Evolutionary conservation across 331 rosid genomes (phyloP), one percentile per base, ranked within the genome.

Genomic region (Rosa hybrid): DNA sequence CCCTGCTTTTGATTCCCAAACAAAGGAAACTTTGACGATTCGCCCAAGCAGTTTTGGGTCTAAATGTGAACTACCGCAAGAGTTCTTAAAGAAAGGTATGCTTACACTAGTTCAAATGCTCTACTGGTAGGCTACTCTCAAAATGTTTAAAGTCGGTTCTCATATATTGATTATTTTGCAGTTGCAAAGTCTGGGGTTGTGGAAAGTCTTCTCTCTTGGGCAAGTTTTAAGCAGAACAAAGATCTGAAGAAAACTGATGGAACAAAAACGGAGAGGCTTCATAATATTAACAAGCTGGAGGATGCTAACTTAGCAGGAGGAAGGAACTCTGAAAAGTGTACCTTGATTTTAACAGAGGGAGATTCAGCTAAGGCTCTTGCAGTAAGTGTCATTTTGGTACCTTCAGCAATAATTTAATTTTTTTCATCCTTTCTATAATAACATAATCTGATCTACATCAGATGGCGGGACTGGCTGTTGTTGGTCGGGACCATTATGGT

Each of bases 341-440:
- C 99, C 69, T 86, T 96, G 93, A 96, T 96, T 78, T 86, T 96
- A 86, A 96, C 99, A 1, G 99, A 96, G 85, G 99, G 99, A 77
- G 99, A 96, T 84, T 96, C 99, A 17, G 99, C 99, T 2, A 96
- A 96, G 86, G 98, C 99, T 60, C 98, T 96, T 81, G 99, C 99
- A 4, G 99, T 96, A 88, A 83, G 97, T 87, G 50, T 56, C 34
- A 3, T 42, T 51, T 20, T 6, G 17, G 11, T 51, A 13, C 23
- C 38, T 56, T 77, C 17, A 7, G 16, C 54, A 20, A 8, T 50
- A 48, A 27, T 12, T 5, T 11, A 34, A 41, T 16, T 65, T 71
- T 78, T 72, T 49, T 44, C 9, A 57, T 25, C 8, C 13, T 3
- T 39, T 62, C 53, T 62, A 64, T 13, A 74, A 65, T 81, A 63